Base-by-base conservation (phyloP, 2,329 filamentous ascomycete species). In the Cercospora sp. region DNA sequence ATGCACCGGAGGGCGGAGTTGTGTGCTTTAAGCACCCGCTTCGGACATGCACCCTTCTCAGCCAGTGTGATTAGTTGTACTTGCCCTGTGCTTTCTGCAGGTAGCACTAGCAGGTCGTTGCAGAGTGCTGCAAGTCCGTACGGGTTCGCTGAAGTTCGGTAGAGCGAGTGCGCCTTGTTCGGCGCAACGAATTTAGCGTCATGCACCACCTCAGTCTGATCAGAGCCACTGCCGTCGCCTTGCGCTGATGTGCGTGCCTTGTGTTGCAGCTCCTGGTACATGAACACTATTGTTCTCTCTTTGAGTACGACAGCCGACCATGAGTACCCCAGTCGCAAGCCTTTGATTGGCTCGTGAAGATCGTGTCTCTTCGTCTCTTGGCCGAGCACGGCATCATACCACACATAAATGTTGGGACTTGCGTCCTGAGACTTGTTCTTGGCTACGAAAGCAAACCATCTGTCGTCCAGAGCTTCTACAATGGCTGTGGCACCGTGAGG, bases 21-120 rank as follows among this genome's bases (percentile, higher is more conserved):
- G 78, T 99, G 95, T 3, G 94, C 95, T 0, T 93, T 93, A 68
- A 98, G 93, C 78, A 99, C 97, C 81, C 91, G 96, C 71, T 98
- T 92, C 20, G 64, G 68, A n/a, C 65, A 69, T 74, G 92, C 94
- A 60, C 89, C 89, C 0, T 89, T 92, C 18, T 85, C 84, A 5
- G 71, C 66, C 10, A 96, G 81, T 74, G 96, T 89, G 62, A 97
- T 90, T 1, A 98, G 82, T 78, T 97, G 94, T 30, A 98, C 90
- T 76, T 99, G 95, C 12, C 95, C 95, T 0, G 88, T 82, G 0
- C 91, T 94, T 63, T 93, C 87, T n/a, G 94, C 94, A 0, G 94
- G 94, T 70, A 98, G 95, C 0, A 90, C 92, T 6, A 97, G 83
- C 40, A 89, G 84, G 72, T 89, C 89, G 42, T 89, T 84, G 1